phyloP scores from a whole-genome alignment of 345 rosid genomes.

The Populus ilicifolia region DNA sequence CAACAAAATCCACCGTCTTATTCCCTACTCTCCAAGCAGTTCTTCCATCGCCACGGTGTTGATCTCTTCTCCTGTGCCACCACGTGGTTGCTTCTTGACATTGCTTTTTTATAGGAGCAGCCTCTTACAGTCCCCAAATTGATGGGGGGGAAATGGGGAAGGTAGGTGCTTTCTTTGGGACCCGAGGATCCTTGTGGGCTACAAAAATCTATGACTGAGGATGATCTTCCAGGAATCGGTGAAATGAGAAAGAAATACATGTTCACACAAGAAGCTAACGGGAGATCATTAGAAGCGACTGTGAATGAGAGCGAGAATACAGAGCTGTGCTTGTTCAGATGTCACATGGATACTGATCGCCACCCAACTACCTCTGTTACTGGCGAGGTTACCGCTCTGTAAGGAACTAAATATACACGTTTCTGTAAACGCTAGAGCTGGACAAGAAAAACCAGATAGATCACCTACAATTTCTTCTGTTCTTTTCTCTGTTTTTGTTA shows the following conservation, averaged over 20 bases:
- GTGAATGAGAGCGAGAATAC: conserved; percentile 31
- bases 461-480: neutral
- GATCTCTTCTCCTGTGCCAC: conserved; percentile 59
- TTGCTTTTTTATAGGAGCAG: conserved; percentile 58
- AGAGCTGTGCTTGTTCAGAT: neutral
- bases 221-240: conserved; percentile 3
- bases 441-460: neutral
- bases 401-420: neutral
- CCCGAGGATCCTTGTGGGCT: conserved; percentile 54
- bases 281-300: conserved; percentile 65
- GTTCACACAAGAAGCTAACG: conserved; percentile 57
- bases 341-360: neutral
- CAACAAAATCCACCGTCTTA: conserved; percentile 28
- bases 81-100: conserved; percentile 63
- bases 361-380: neutral
- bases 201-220: neutral
- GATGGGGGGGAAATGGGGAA: conserved; percentile 81
- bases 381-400: neutral
- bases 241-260: conserved; percentile 34
- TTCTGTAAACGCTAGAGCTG: neutral
- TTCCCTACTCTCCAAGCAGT: conserved; percentile 51
- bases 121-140: conserved; percentile 59
- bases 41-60: conserved; percentile 57
- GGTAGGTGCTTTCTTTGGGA: conserved; percentile 65
- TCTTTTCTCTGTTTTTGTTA: neutral